Percentiles rank a stretch among this genome's conserved stretches.
phyloP scores from a whole-genome alignment of 75 land plant species.

The Ceratopteris richardii region DNA sequence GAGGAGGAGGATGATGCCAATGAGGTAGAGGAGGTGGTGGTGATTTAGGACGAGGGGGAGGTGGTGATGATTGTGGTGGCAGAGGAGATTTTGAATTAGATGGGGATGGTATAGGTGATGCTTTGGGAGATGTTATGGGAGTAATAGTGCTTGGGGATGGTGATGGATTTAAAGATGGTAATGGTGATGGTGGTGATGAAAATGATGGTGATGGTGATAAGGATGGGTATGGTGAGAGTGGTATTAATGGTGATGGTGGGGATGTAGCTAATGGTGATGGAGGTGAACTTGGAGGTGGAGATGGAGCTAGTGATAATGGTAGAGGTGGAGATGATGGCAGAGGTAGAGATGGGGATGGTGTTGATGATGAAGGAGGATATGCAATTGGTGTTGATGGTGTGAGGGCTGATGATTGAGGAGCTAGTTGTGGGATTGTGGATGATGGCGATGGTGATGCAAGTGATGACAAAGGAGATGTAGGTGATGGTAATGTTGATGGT shows the following conservation, averaged over 20 bases:
- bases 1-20: no score
- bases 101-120: no score
- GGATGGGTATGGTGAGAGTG: background rate
- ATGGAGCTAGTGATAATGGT: background rate
- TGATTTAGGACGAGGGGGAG: no score
- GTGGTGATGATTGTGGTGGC: no score
- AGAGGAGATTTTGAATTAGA: no score
- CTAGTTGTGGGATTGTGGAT: background rate
- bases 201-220: background rate
- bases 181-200: background rate
- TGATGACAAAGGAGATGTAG: background rate
- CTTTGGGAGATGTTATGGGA: no score
- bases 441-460: background rate
- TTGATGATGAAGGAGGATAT: background rate
- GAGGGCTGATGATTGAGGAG: background rate
- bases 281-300: background rate
- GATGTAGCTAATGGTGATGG: background rate
- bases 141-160: no score
- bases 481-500: background rate
- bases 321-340: background rate
- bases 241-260: background rate
- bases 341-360: background rate
- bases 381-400: background rate
- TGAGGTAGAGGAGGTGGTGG: no score
- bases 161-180: no score